Evolutionary conservation across 768 basidiomycete species (phyloP), one percentile per base, ranked within the genome.

Genomic region (Tylopilus subfusipes): DNA sequence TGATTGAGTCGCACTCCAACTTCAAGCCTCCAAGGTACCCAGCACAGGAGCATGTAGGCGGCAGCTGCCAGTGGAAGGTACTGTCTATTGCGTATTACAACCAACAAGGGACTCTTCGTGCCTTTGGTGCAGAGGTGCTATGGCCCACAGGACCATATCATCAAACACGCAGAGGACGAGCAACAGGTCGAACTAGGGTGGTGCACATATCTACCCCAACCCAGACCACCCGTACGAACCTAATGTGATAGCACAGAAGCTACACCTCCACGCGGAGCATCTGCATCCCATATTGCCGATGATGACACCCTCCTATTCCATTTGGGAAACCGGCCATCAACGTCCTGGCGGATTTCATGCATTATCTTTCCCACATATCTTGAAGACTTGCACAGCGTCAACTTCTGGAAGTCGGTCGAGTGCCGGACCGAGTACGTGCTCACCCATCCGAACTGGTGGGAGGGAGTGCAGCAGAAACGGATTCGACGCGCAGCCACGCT

Each of bases 391-490:
- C 77, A 80, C 39, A 81, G 83, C 1, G 57, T 36, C 16, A 67
- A 70, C 11, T 57, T 83, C 4, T 83, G 80, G 82, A 63, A 61
- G 9, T 75, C 74, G 8, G 55, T 83, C 8, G 71, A 77, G 56
- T 57, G 67, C 16, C 67, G 57, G 7, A 75, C 80, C 27, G 75
- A 82, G 30, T 81, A 78, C 53, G 73, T 86, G 7, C 73, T 86
- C 16, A 76, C 77, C 1, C 84, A 85, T 58, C 84, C 84, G 5
- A 85, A 85, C 57, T 83, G 82, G 0, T 86, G 84, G 84, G 84
- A 80, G 56, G 81, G 82, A 1, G 66, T 63, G 1, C 84, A 86
- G 59, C 85, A 86, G 56, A 70, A 68, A 22, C 72, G 76, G 60
- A 82, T 86, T 70, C 77, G 84, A 4, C 65, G 67, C 22, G 84